Percentiles rank a stretch among this genome's conserved stretches.
Conservation (phyloP, 176 grass and related monocot species). For the Puya raimondii region DNA sequence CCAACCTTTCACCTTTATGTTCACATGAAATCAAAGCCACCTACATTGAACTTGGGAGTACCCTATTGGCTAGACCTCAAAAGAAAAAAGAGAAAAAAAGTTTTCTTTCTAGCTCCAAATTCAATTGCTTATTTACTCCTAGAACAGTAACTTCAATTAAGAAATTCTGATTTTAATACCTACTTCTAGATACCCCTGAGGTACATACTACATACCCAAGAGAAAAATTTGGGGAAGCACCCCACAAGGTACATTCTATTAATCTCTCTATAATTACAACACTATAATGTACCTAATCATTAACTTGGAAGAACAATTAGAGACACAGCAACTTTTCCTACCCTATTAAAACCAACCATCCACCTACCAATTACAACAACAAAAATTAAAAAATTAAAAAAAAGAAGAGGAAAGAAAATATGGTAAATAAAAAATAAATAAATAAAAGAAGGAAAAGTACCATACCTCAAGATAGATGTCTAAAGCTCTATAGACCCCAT, state of each 20-base stretch:
- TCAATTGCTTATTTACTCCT: too few species aligned
- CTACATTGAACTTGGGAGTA: too few species aligned
- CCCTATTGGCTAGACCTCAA: too few species aligned
- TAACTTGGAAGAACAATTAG: slow-evolving; percentile 25
- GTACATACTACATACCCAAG: not conserved
- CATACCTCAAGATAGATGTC: slow-evolving; percentile 93
- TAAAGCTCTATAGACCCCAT: slow-evolving; percentile 82
- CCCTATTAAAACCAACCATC: not conserved
- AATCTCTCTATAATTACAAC: not conserved
- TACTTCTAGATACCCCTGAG: not conserved
- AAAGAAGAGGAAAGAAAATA: not conserved
- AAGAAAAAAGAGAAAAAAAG: too few species aligned
- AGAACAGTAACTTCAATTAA: not conserved
- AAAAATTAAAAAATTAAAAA: not conserved
- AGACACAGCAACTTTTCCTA: not conserved
- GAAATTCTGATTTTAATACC: not conserved
- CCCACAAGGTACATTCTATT: not conserved
- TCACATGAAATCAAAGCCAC: not conserved
- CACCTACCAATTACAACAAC: not conserved
- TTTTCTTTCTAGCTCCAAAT: too few species aligned
- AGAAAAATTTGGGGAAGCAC: not conserved
- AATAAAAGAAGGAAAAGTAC: not conserved
- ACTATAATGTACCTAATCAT: not conserved
- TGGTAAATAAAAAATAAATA: not conserved
- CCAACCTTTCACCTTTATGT: not conserved